Evolutionary conservation across 371 early-diverging fungal species (phyloP).

Genomic region (Lichtheimia hyalospora): DNA sequence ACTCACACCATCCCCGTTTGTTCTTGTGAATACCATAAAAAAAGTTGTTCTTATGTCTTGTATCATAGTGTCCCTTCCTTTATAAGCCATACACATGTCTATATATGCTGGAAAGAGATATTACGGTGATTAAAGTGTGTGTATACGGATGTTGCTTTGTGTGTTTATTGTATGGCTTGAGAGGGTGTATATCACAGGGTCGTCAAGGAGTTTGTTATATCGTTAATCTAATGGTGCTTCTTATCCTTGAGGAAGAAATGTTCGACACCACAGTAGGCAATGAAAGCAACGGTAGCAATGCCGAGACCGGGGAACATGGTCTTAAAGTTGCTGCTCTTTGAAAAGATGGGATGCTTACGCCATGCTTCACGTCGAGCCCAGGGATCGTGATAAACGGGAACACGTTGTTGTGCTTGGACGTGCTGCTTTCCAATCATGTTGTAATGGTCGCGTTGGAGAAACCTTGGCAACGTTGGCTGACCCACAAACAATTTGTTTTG

Average conservation of each 20-base stretch:
- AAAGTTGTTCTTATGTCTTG: no score
- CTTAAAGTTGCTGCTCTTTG: conserved; percentile 55
- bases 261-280: conserved; percentile 78
- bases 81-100: no score
- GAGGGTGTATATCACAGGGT: no score
- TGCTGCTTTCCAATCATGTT: conserved; percentile 21
- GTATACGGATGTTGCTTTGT: no score
- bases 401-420: conserved; percentile 38
- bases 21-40: no score
- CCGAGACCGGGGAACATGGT: conserved; percentile 85
- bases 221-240: conserved; percentile 32
- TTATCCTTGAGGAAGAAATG: conserved; percentile 54
- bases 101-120: no score
- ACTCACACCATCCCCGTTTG: no score
- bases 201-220: no score
- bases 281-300: conserved; percentile 79
- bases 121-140: no score
- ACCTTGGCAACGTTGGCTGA: not conserved
- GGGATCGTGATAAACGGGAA: conserved; percentile 63
- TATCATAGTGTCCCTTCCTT: no score
- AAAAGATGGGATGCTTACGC: conserved; percentile 82
- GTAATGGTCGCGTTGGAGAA: conserved; percentile 1
- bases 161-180: no score
- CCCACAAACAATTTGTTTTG: conserved; percentile 3
- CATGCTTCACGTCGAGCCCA: conserved; percentile 88